These are phyloP conservation scores for Vitis labrusca DNA, from an alignment of 164 flowering plant genomes.

Conservation along the genomic window DNA sequence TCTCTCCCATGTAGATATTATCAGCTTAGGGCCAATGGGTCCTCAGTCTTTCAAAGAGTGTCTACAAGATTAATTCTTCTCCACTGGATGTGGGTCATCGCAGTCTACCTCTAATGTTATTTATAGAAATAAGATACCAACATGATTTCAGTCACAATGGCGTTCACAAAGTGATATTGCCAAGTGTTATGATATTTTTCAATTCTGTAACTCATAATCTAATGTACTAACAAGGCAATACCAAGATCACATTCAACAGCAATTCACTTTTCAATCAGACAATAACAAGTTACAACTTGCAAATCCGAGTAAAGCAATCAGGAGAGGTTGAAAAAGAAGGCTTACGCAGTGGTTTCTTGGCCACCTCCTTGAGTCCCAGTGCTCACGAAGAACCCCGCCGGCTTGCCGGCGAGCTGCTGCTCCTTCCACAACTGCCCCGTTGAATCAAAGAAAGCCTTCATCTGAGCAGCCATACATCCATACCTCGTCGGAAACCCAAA, in stretches of 20 bases:
- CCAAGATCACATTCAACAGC: neutral
- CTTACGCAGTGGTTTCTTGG: slow-evolving; percentile 59
- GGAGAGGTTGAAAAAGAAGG: neutral
- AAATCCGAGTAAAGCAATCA: neutral
- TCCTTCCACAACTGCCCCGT: slow-evolving; percentile 53
- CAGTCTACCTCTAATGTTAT: no score
- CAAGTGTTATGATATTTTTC: no score
- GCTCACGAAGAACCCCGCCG: slow-evolving; percentile 55
- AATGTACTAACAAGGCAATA: no score
- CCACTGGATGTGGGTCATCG: no score
- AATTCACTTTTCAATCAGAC: neutral
- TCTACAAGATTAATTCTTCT: no score
- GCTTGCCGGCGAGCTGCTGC: slow-evolving; percentile 52
- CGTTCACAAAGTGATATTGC: no score
- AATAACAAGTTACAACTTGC: neutral
- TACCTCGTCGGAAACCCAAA: slow-evolving; percentile 59
- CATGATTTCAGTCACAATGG: no score
- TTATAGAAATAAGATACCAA: no score
- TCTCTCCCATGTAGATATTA: no score
- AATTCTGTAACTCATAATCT: no score
- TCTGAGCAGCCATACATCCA: slow-evolving; percentile 55
- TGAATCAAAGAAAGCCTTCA: slow-evolving; percentile 56
- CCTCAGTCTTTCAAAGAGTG: no score
- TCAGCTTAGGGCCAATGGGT: no score
- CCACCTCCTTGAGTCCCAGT: slow-evolving; percentile 61